Evolutionary conservation across 768 basidiomycete genomes (phyloP).

Genomic region (Stropharia rugosoannulata): DNA sequence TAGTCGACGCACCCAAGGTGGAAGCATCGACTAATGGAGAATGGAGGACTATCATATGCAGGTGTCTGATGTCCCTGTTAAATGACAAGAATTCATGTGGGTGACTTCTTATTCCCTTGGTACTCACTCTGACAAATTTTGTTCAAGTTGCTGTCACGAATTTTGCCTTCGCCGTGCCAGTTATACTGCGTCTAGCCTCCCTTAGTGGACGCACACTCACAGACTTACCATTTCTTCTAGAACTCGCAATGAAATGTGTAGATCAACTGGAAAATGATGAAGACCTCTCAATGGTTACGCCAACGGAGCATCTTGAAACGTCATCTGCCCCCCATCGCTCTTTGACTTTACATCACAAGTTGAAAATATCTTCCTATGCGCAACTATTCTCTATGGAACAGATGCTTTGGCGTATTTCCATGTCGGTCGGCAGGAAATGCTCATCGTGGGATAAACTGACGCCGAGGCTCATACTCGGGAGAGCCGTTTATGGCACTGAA

Average conservation of each 20-base stretch:
- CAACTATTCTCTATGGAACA: slow-evolving; percentile 44
- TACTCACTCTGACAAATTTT: background rate
- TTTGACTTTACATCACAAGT: slow-evolving; percentile 26
- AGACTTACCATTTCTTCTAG: slow-evolving; percentile 30
- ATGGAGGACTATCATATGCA: slow-evolving; percentile 56
- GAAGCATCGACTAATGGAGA: slow-evolving; percentile 54
- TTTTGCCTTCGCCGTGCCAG: slow-evolving; percentile 21
- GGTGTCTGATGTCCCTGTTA: slow-evolving; percentile 49
- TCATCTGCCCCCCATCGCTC: slow-evolving; percentile 33
- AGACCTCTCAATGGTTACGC: slow-evolving; percentile 3
- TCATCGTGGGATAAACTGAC: slow-evolving; percentile 53
- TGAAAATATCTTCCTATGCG: slow-evolving; percentile 32
- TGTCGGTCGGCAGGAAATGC: slow-evolving; percentile 32
- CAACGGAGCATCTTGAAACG: slow-evolving; percentile 16
- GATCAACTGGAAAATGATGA: slow-evolving; percentile 24
- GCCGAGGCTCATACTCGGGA: slow-evolving; percentile 55
- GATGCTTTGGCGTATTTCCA: slow-evolving; percentile 53
- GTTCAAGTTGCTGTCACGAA: slow-evolving; percentile 1
- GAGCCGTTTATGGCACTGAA: slow-evolving; percentile 14
- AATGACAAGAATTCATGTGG: slow-evolving; percentile 25
- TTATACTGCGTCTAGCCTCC: slow-evolving; percentile 36
- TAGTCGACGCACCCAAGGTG: slow-evolving; percentile 49
- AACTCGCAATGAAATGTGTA: slow-evolving; percentile 24
- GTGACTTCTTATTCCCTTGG: background rate
- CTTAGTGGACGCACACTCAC: slow-evolving; percentile 24